Evolutionary conservation across 2,329 filamentous ascomycete species (phyloP).

Genomic region (Sclerotinia minor): DNA sequence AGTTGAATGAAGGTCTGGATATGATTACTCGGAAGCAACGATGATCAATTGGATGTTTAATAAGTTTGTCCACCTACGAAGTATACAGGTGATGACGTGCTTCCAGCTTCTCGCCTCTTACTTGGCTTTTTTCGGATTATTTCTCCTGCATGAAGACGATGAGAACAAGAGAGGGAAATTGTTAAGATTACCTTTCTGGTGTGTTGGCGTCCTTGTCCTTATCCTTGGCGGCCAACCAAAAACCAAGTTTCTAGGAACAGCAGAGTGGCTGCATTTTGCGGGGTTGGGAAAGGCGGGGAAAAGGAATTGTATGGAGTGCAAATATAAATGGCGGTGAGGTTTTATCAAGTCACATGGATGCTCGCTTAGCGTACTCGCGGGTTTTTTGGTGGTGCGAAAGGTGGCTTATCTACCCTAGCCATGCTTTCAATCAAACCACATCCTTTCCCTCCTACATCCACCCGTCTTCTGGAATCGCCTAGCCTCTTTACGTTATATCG

Average conservation of each 20-base stretch:
- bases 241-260: conserved; percentile 16
- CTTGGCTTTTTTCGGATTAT: too few species aligned
- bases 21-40: background rate
- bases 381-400: too few species aligned
- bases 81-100: background rate
- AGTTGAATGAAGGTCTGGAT: background rate
- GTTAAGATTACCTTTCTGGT: too few species aligned
- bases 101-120: background rate
- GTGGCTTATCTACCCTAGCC: too few species aligned
- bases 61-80: background rate
- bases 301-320: too few species aligned
- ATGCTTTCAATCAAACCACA: background rate
- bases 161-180: background rate
- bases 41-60: background rate
- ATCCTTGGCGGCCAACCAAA: background rate
- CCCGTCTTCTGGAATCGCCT: background rate
- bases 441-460: too few species aligned
- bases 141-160: too few species aligned
- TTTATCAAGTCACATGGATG: too few species aligned
- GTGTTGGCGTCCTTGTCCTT: too few species aligned
- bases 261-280: conserved; percentile 2
- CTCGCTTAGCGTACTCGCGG: too few species aligned
- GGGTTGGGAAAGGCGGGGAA: conserved; percentile 20
- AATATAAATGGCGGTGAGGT: too few species aligned
- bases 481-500: conserved; percentile 1